Evolutionary conservation across 192 early-diverging fungal genomes (phyloP), one percentile per base, ranked within the genome.

Genomic region (Entrophospora sp.): DNA sequence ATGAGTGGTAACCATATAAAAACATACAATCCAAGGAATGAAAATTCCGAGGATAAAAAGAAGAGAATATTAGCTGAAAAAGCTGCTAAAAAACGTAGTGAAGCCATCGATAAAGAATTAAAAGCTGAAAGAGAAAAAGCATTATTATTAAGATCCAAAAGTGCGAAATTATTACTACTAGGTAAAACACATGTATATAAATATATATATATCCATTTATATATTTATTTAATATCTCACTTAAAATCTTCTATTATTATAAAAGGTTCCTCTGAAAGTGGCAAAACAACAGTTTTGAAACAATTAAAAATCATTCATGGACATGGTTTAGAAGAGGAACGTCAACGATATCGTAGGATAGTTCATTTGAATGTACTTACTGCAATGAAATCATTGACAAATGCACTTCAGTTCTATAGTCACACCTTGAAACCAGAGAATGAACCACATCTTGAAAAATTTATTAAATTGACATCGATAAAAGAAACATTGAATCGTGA

Each of bases 261-360:
- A 20, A 22, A 72, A 81, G 82, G 82, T 56, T 80, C 83, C 35
- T 79, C 80, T 18, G 83, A 85, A 66, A 80, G 79, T n/a, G 83
- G 83, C 42, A 85, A 85, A 73, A 80, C 83, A n/a, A n/a, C n/a
- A n/a, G n/a, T n/a, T n/a, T n/a, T n/a, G n/a, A n/a, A n/a, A n/a
- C n/a, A n/a, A n/a, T 53, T 69, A n/a, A 66, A 70, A 70, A 51
- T 69, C 24, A 66, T 73, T n/a, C 68, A 66, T 46, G 66, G 71
- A 43, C 52, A 71, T 45, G 77, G 75, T 27, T 42, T 59, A 28
- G 72, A 72, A 67, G 20, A 52, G 18, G 75, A 77, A 55, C 71
- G 75, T 24, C 48, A 73, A 46, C 69, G 64, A 4, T 77, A 73
- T 61, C n/a, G n/a, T n/a, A n/a, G n/a, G n/a, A n/a, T n/a, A n/a